Conservation (phyloP, 345 rosid genomes). For the Gossypium mustelinum region DNA sequence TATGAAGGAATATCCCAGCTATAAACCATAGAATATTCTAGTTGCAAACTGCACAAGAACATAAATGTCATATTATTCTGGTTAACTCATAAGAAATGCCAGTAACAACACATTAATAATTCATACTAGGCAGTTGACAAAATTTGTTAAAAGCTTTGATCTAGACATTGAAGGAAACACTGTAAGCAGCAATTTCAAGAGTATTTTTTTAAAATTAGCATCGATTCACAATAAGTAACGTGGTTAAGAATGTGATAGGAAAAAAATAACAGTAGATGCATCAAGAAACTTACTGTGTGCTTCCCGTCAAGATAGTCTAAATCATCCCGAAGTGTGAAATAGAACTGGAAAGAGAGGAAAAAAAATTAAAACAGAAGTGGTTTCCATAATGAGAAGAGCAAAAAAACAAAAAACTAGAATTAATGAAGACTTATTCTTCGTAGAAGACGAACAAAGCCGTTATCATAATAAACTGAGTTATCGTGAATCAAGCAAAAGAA, state of each 20-base stretch:
- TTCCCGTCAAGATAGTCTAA: constrained; percentile 96
- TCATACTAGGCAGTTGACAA: neutral
- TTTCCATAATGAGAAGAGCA: neutral
- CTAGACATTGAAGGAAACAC: neutral
- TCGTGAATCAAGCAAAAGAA: neutral
- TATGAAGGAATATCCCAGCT: neutral
- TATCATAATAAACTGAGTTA: neutral
- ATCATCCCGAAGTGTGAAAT: constrained; percentile 76
- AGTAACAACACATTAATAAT: neutral
- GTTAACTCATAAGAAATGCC: neutral
- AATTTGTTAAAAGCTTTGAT: neutral
- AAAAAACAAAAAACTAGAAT: neutral
- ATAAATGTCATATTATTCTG: neutral
- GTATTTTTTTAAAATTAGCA: neutral
- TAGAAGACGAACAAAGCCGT: neutral
- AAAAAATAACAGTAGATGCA: neutral
- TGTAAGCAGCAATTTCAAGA: neutral
- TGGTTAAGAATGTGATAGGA: neutral
- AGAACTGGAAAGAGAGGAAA: constrained; percentile 53
- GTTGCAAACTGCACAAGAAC: neutral
- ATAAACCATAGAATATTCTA: neutral
- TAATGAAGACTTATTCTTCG: neutral
- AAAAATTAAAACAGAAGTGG: constrained; percentile 15
- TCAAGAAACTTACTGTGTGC: constrained; percentile 65
- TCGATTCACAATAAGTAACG: neutral